Base-by-base conservation (phyloP, 306 rosid species). In the Gastrolobium bilobum region DNA sequence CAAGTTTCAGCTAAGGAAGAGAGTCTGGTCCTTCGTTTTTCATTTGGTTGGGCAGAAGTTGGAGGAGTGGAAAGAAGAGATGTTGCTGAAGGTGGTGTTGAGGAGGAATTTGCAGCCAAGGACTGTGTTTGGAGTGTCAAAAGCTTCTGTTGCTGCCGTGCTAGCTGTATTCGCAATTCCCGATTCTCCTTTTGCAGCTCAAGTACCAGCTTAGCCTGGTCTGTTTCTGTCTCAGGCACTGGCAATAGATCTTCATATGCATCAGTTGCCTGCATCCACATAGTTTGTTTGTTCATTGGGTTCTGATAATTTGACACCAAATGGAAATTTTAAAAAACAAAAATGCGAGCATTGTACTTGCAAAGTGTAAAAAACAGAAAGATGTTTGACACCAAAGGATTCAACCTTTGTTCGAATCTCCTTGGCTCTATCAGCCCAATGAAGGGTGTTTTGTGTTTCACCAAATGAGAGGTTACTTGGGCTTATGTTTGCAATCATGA, bases 381-480 rank as follows among this genome's bases (percentile, higher is more conserved):
- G 44, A 11, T 59, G 8, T 14, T 54, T 54, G 15, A n/a, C n/a
- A n/a, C n/a, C n/a, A n/a, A n/a, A 77, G 79, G 85, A 82, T 58
- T 76, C 52, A 52, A 94, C 96, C 98, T 94, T 94, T 30, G 89
- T 81, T 73, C 97, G 86, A 76, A 94, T 94, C 86, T 92, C 94
- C 89, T 92, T 94, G 77, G 98, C 97, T 69, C 97, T 90, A 72
- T 94, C 97, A 64, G 98, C 97, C 97, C 97, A 94, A 64, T 92
- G 97, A 80, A 92, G 93, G 20, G 97, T 92, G 78, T 92, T 94
- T 80, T 94, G 97, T 50, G 97, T 92, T 88, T 92, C 98, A 75
- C 97, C 97, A 81, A 88, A 94, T 58, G 91, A 81, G 65, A 90
- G 89, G 86, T 88, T 84, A 82, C 94, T 89, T 3, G 98, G 98